Evolutionary conservation across 768 basidiomycete species (phyloP), one percentile per base, ranked within the genome.

Genomic region (Phylloporus scabripes): DNA sequence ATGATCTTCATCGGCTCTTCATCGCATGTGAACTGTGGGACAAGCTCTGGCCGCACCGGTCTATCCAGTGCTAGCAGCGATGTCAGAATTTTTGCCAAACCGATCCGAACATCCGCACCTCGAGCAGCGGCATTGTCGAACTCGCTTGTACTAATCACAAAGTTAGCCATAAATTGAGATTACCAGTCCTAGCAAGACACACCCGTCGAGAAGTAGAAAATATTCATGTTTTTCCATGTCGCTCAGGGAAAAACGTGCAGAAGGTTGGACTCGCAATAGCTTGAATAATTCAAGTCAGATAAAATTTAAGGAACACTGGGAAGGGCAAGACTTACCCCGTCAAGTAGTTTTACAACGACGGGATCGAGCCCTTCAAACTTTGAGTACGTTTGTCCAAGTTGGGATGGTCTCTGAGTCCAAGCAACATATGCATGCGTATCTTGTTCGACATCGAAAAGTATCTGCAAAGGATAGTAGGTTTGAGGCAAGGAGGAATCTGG

Each of bases 361-460:
- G 50, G 40, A 14, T 56, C 52, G 15, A 74, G 46, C 2, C 42
- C 53, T 3, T 55, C 50, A 24, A 61, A 65, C 3, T 49, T 50
- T 3, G 64, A 24, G 36, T 71, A 72, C 4, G 45, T 56, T 29
- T 31, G 31, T 12, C 56, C 58, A 5, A n/a, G 12, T 34, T 45
- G 20, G 23, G 10, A 21, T 36, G 48, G 8, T 7, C 40, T 41
- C 26, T 41, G 46, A 42, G 49, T 50, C 58, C 58, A 62, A 37
- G 53, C 28, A 33, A 66, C 54, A 18, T 56, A 62, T 46, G 52
- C 54, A 20, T 60, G 29, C 17, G 67, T 32, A 11, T 54, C 64
- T 3, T 58, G 52, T 48, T 56, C 51, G 1, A 53, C 50, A 4
- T 57, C 39, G 52, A 73, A 74, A 17, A 73, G 62, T 29, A 57